Base-by-base conservation (phyloP, 495 filamentous ascomycete species). In the Neurospora terricola region DNA sequence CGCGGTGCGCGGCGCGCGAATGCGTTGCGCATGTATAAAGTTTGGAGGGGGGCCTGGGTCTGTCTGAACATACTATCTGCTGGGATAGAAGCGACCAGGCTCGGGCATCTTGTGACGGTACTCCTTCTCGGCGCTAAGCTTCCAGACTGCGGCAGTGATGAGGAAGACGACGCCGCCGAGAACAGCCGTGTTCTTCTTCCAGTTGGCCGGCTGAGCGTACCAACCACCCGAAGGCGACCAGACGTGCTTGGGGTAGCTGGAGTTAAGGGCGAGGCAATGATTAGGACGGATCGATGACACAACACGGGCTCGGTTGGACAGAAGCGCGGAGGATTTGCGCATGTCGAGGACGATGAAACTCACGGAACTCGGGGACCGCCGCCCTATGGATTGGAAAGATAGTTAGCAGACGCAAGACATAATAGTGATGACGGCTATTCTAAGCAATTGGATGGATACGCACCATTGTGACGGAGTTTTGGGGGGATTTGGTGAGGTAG, bases 211-310 rank as follows among this genome's bases (percentile, higher is more conserved):
- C 81, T 94, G 95, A 38, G 91, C 84, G 83, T 99, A 99, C 96
- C 96, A 99, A 78, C 96, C 96, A 86, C 96, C 96, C 72, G 96
- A 87, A 73, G 96, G 96, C 79, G 96, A 98, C 96, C 96, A 99
- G 86, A 99, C 92, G 86, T 99, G 94, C 86, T 97, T 97, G 80
- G 96, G 96, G 83, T 97, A 98, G 80, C 95, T 98, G 74, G 34
- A 23, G 16, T 70, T 38, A 73, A 73, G 42, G 72, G 69, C 30
- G 27, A 66, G 27, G 54, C 14, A 36, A 66, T 38, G 73, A 72
- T 71, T 71, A 77, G 73, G 69, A 48, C 59, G 48, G 37, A 27
- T 59, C 48, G 5, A 59, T 59, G 21, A 59, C 48, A 59, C 21
- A 12, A 59, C 48, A 59, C 48, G 11, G 21, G n/a, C 18, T 43